phyloP scores from a whole-genome alignment of 768 basidiomycete genomes.

The Cubamyces lactineus region DNA sequence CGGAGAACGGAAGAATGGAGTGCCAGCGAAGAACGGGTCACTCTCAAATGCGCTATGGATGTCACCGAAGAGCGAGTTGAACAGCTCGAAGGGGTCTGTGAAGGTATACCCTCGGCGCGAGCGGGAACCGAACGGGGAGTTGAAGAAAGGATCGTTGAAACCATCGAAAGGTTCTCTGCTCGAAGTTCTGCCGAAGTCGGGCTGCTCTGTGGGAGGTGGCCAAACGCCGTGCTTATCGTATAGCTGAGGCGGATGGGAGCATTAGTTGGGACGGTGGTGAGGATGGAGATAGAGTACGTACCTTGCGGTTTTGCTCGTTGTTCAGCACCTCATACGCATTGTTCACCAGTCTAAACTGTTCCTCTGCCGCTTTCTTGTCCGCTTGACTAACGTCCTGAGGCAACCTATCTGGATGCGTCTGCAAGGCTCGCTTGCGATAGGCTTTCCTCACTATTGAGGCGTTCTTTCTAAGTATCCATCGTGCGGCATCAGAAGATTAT shows the following conservation, averaged over 20 bases:
- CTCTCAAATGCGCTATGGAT: slow-evolving; percentile 33
- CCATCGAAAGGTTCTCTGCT: slow-evolving; percentile 28
- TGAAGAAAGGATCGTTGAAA: slow-evolving; percentile 49
- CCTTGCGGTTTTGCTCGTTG: slow-evolving; percentile 60
- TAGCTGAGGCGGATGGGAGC: slow-evolving; percentile 38
- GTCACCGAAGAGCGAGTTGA: slow-evolving; percentile 71
- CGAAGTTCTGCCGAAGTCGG: slow-evolving; percentile 18
- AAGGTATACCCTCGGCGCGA: slow-evolving; percentile 46
- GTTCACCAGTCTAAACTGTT: slow-evolving; percentile 66
- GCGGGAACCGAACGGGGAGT: slow-evolving; percentile 33
- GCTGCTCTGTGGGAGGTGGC: slow-evolving; percentile 54
- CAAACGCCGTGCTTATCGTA: slow-evolving; percentile 77
- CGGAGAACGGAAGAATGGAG: slow-evolving; percentile 17
- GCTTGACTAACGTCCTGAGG: slow-evolving; percentile 55
- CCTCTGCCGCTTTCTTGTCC: slow-evolving; percentile 64
- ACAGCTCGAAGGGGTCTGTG: slow-evolving; percentile 76
- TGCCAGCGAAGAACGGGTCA: slow-evolving; percentile 41
- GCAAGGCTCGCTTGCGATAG: slow-evolving; percentile 72
- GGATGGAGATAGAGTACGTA: slow-evolving; percentile 31
- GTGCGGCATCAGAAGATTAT: background rate
- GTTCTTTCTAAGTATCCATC: background rate
- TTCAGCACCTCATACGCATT: slow-evolving; percentile 79
- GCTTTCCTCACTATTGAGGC: slow-evolving; percentile 66
- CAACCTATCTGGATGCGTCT: slow-evolving; percentile 78
- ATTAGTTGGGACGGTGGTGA: background rate